Conservation (phyloP, 2,329 filamentous ascomycete genomes). For the Drechslera avenae region DNA sequence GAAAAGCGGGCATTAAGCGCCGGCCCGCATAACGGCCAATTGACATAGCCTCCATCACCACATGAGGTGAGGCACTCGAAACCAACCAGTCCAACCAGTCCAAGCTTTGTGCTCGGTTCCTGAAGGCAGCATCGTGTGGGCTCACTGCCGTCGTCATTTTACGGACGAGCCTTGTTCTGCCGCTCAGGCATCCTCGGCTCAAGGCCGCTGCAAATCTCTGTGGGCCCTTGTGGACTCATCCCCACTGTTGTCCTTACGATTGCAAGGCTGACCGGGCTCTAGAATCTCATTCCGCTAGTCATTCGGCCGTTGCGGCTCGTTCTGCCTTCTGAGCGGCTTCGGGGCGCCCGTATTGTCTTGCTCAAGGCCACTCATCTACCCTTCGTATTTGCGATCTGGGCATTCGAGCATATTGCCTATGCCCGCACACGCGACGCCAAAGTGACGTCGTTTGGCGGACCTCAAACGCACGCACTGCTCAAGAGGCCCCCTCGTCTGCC, state of each 20-base stretch:
- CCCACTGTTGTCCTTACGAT: slow-evolving; percentile 2
- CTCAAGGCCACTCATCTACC: slow-evolving; percentile 67
- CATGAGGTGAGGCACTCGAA: slow-evolving; percentile 14
- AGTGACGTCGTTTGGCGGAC: slow-evolving; percentile 39
- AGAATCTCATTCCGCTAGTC: slow-evolving; percentile 75
- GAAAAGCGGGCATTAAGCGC: slow-evolving; percentile 44
- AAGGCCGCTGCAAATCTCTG: slow-evolving; percentile 8
- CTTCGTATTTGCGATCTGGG: slow-evolving; percentile 69
- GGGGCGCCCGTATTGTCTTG: slow-evolving; percentile 63
- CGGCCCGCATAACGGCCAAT: slow-evolving; percentile 29
- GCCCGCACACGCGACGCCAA: slow-evolving; percentile 27
- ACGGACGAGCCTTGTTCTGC: slow-evolving; percentile 26
- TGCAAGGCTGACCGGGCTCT: slow-evolving; percentile 38
- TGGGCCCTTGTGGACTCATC: slow-evolving; percentile 7
- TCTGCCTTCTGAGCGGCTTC: slow-evolving; percentile 67
- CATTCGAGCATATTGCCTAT: slow-evolving; percentile 62
- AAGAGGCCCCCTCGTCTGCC: slow-evolving; percentile 39
- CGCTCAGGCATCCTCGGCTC: slow-evolving; percentile 33
- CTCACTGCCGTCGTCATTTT: slow-evolving; percentile 13
- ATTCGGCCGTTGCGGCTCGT: slow-evolving; percentile 75
- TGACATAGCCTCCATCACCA: slow-evolving; percentile 39
- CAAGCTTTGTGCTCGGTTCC: neutral
- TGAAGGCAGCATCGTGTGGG: slow-evolving; percentile 6
- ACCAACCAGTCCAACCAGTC: slow-evolving; percentile 34
- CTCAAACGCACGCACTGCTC: slow-evolving; percentile 33